A percentile compares a stretch with the other conserved stretches of the same genome.
These are phyloP conservation scores for Paecilomyces fulvus DNA, from an alignment of 2,329 filamentous ascomycete genomes.

Conservation along the genomic window DNA sequence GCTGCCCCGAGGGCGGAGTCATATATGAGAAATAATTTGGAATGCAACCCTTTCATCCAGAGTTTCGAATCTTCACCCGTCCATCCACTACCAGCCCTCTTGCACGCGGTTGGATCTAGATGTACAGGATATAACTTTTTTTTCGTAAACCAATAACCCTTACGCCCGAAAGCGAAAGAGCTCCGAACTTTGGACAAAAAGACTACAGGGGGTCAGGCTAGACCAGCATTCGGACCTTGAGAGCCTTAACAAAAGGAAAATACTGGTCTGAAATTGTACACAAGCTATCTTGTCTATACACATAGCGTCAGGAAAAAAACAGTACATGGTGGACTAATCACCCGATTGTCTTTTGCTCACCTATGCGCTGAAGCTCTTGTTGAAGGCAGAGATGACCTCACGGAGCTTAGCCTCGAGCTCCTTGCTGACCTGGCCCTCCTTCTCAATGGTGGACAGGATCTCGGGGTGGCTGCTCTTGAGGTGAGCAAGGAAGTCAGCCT, in stretches of 20 bases:
- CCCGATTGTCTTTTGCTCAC: slow-evolving; percentile 28
- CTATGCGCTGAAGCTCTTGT: slow-evolving; percentile 72
- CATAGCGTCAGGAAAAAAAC: slow-evolving; percentile 34
- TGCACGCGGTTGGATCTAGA: slow-evolving; percentile 30
- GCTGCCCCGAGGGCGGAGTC: background rate
- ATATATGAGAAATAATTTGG: background rate
- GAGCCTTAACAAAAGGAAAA: slow-evolving; percentile 19
- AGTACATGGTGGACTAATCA: slow-evolving; percentile 25
- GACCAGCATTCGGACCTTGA: background rate
- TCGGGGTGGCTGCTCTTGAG: slow-evolving; percentile 84
- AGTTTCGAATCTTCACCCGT: slow-evolving; percentile 6
- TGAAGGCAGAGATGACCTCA: slow-evolving; percentile 70
- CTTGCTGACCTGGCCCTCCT: slow-evolving; percentile 94
- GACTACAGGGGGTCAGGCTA: background rate
- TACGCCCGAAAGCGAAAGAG: background rate
- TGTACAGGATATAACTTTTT: slow-evolving; percentile 32
- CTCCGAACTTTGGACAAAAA: background rate
- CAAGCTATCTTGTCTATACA: slow-evolving; percentile 39
- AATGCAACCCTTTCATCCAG: slow-evolving; percentile 4
- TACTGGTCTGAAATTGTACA: slow-evolving; percentile 38
- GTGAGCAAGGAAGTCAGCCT: slow-evolving; percentile 87
- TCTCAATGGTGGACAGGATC: slow-evolving; percentile 77
- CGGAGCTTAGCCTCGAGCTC: slow-evolving; percentile 59
- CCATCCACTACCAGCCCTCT: slow-evolving; percentile 19
- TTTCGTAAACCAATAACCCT: slow-evolving; percentile 16